Conservation (phyloP, 2,329 filamentous ascomycete species). For the Aspergillus carbonarius region DNA sequence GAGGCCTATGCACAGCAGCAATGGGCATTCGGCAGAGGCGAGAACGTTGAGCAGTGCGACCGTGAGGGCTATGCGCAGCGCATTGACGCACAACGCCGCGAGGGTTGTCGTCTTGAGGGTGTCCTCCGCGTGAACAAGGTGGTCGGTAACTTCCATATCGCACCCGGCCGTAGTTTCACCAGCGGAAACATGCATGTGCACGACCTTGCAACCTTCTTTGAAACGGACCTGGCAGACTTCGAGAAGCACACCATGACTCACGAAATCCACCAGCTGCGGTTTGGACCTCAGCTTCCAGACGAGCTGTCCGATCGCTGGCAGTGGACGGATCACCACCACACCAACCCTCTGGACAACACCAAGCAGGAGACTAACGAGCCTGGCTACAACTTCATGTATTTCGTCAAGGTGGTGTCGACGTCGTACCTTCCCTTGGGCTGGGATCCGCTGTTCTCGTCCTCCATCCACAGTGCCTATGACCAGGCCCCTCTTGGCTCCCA, state of each 20-base stretch:
- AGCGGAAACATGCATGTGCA: conserved; percentile 97
- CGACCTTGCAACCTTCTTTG: conserved; percentile 93
- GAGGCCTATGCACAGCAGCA: conserved; percentile 86
- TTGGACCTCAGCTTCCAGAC: conserved; percentile 86
- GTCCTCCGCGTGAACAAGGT: conserved; percentile 96
- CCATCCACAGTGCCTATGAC: conserved; percentile 45
- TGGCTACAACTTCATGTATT: conserved; percentile 98
- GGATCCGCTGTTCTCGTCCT: conserved; percentile 59
- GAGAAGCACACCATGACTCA: conserved; percentile 85
- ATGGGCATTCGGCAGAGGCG: conserved; percentile 92
- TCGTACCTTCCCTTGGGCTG: conserved; percentile 91
- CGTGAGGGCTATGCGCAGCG: conserved; percentile 91
- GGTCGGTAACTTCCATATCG: conserved; percentile 97
- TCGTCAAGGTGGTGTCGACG: conserved; percentile 96
- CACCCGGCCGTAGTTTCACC: conserved; percentile 92
- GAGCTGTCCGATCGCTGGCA: conserved; percentile 60
- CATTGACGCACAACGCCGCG: conserved; percentile 80
- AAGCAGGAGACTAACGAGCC: conserved; percentile 75
- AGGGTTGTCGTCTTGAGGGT: conserved; percentile 94
- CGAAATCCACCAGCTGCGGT: conserved; percentile 81
- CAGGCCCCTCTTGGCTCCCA: conserved; percentile 66
- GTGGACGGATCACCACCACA: conserved; percentile 84
- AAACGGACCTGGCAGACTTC: conserved; percentile 58
- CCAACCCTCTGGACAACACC: conserved; percentile 81
- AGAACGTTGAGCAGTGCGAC: conserved; percentile 91